Evolutionary conservation across 2,329 filamentous ascomycete species (phyloP), one percentile per base, ranked within the genome.

Genomic region (Botrytis paeoniae): DNA sequence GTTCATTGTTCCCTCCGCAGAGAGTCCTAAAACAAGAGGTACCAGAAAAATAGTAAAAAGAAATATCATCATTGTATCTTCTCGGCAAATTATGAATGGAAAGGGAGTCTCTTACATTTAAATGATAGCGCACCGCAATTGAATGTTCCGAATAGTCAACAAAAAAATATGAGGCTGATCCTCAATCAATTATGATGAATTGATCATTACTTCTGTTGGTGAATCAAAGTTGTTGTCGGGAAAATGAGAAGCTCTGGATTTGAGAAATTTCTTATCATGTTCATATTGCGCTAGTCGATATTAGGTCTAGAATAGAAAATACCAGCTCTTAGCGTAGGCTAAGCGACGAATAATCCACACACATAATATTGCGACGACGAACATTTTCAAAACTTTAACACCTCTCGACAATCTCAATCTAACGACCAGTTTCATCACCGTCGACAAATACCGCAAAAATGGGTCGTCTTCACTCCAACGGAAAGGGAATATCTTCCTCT

Each of bases 381-480:
- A 72, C 61, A 54, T 71, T 54, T 69, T 68, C 12, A 25, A 60
- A 48, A n/a, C 39, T 39, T 37, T 39, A 72, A 72, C 51, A 60
- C 70, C 70, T 68, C 62, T 72, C 70, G 70, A 72, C 70, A 72
- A 72, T 72, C 70, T 68, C 70, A 60, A 72, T 41, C n/a, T 48
- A 66, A 66, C 70, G 70, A 68, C 70, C 64, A 72, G 59, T 43
- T 59, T 48, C 37, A 61, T 60, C 70, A 51, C 62, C 70, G 63
- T 75, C 78, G 76, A 79, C 77, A 59, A 70, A 54, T 32, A 81
- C 81, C 82, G 80, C 83, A 83, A 84, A 82, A 85, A 97, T 97
- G 94, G 94, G 95, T 92, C 92, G 95, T 89, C 92, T 98, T 92
- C 97, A 99, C 92, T 93, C 89, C 90, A 97, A 98, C 83, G 95